These are phyloP conservation scores for Apophysomyces elegans DNA, from an alignment of 371 early-diverging fungal species.

Conservation along the genomic window DNA sequence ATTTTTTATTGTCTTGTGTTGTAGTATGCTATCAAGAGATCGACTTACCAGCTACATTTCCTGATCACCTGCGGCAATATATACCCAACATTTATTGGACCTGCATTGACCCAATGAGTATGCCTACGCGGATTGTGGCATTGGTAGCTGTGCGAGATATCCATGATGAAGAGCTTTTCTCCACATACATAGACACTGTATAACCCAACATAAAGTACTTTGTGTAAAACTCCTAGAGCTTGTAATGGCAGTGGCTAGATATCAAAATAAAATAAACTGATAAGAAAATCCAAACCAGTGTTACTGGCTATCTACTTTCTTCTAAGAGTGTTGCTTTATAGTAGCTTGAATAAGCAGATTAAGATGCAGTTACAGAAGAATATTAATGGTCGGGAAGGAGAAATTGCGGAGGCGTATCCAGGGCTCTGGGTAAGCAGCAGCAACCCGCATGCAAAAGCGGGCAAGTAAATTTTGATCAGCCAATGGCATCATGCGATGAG, in stretches of 20 bases:
- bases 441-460: too few relatives aligned
- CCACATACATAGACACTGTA: conserved; percentile 56
- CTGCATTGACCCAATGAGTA: conserved; percentile 13
- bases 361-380: too few relatives aligned
- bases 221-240: neutral
- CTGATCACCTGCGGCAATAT: conserved; percentile 46
- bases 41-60: conserved; percentile 46
- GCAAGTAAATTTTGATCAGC: too few relatives aligned
- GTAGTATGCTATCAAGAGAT: conserved; percentile 61
- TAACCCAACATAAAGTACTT: neutral
- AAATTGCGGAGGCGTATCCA: too few relatives aligned
- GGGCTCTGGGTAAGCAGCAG: too few relatives aligned
- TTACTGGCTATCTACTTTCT: too few relatives aligned
- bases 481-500: neutral
- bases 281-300: neutral
- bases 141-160: conserved; percentile 47
- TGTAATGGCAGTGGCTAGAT: too few relatives aligned
- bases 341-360: too few relatives aligned
- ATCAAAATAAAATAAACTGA: neutral
- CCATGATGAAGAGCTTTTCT: conserved; percentile 53
- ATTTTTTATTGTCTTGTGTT: neutral
- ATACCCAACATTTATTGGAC: conserved; percentile 56
- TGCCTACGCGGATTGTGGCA: conserved; percentile 37
- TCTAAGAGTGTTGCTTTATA: too few relatives aligned
- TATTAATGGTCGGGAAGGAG: too few relatives aligned